Percentiles rank a stretch among this genome's conserved stretches.
These are phyloP conservation scores for Ophiocytium majus DNA, from an alignment of 352 stramenopile genomes.

Conservation along the genomic window DNA sequence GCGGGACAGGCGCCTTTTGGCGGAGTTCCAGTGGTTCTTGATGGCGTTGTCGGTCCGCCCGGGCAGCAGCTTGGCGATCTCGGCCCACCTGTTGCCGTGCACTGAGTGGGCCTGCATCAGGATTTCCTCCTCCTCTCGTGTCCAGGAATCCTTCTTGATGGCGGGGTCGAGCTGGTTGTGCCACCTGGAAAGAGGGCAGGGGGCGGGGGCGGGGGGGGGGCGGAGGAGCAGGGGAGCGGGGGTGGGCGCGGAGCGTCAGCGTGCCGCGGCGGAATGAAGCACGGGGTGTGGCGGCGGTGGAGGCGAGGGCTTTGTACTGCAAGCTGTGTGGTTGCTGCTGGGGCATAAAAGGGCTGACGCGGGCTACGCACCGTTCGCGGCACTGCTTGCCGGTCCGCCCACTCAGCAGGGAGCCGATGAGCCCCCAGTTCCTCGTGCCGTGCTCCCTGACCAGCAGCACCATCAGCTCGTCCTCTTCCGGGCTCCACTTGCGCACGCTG, in stretches of 20 bases:
- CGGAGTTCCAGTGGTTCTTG: slow-evolving; percentile 70
- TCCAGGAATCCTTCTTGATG: slow-evolving; percentile 87
- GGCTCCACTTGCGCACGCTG: slow-evolving; percentile 56
- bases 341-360: too few species aligned
- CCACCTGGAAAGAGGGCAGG: slow-evolving; percentile 47
- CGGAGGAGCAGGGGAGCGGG: too few species aligned
- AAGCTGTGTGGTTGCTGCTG: too few species aligned
- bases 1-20: slow-evolving; percentile 43
- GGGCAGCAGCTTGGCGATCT: slow-evolving; percentile 93
- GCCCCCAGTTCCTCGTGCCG: slow-evolving; percentile 60
- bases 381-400: slow-evolving; percentile 63
- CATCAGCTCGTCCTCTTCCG: slow-evolving; percentile 60
- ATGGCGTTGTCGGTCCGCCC: slow-evolving; percentile 98
- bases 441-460: slow-evolving; percentile 57
- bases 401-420: slow-evolving; percentile 59
- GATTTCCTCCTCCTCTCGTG: slow-evolving; percentile 70
- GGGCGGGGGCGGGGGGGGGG: too few species aligned
- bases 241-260: too few species aligned
- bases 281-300: too few species aligned
- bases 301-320: too few species aligned
- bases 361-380: slow-evolving; percentile 60
- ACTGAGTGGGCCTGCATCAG: slow-evolving; percentile 79
- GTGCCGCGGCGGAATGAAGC: too few species aligned
- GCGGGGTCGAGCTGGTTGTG: slow-evolving; percentile 73
- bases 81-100: slow-evolving; percentile 95